Conservation (phyloP, 768 basidiomycete genomes). For the Asterophora lycoperdoides region DNA sequence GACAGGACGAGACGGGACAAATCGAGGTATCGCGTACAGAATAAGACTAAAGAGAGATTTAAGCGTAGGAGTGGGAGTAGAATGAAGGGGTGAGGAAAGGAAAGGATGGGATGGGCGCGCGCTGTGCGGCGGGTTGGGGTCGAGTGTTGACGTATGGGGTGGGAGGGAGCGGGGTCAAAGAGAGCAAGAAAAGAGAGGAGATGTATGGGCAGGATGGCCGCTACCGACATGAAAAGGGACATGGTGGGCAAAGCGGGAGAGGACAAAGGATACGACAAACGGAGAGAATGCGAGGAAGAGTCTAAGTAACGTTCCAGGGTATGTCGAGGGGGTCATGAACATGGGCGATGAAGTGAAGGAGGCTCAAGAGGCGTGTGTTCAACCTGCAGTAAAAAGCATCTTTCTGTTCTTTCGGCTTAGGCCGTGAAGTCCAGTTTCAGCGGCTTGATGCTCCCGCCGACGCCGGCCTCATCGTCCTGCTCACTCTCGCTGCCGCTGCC, state of each 20-base stretch:
- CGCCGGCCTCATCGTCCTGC: neutral
- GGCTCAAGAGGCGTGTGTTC: too few relatives aligned
- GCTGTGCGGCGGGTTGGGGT: neutral
- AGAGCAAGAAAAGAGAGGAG: neutral
- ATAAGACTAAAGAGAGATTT: neutral
- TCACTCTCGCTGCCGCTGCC: conserved; percentile 16
- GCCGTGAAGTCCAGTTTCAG: conserved; percentile 25
- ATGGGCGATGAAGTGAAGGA: too few relatives aligned
- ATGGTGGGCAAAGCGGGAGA: too few relatives aligned
- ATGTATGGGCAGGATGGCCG: too few relatives aligned
- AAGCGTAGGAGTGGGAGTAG: neutral
- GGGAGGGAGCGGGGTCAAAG: neutral
- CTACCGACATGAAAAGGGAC: too few relatives aligned
- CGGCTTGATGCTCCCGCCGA: conserved; percentile 15
- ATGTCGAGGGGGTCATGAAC: too few relatives aligned
- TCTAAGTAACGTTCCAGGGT: too few relatives aligned
- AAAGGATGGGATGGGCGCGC: neutral
- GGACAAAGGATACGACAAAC: too few relatives aligned
- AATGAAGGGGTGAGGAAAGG: neutral
- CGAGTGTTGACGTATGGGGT: neutral
- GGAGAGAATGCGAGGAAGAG: too few relatives aligned
- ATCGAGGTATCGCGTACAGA: conserved; percentile 6
- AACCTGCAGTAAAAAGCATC: neutral
- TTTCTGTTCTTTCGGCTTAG: conserved; percentile 7
- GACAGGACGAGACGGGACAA: neutral